phyloP scores from a whole-genome alignment of 2,329 filamentous ascomycete genomes.

The Camptophora hylomeconis region DNA sequence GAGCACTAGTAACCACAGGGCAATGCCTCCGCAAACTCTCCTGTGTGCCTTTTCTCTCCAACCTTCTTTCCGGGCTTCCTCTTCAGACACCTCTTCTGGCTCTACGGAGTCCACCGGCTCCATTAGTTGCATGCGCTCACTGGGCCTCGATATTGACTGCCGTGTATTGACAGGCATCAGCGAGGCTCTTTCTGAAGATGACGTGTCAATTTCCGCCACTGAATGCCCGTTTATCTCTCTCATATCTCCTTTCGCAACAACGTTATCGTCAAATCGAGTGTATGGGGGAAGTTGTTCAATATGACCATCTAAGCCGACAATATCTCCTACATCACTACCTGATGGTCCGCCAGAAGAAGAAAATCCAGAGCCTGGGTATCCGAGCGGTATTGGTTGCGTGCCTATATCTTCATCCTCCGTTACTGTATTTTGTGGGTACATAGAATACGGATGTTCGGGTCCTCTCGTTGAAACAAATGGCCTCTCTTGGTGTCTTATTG shows the following conservation, averaged over 20 bases:
- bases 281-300: slow-evolving; percentile 87
- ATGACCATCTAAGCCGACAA: slow-evolving; percentile 79
- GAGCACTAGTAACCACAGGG: slow-evolving; percentile 37
- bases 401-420: slow-evolving; percentile 37
- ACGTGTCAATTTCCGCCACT: slow-evolving; percentile 4
- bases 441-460: slow-evolving; percentile 71
- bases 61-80: slow-evolving; percentile 24
- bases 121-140: too few relatives aligned
- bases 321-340: slow-evolving; percentile 73
- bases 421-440: slow-evolving; percentile 72
- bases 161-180: too few relatives aligned
- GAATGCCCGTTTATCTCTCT: slow-evolving; percentile 9
- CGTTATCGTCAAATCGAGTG: slow-evolving; percentile 71
- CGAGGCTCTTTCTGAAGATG: too few relatives aligned
- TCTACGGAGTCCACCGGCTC: slow-evolving; percentile 12
- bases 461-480: slow-evolving; percentile 49
- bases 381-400: slow-evolving; percentile 46
- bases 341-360: slow-evolving; percentile 62
- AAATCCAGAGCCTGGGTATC: slow-evolving; percentile 56
- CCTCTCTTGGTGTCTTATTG: slow-evolving; percentile 44
- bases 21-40: slow-evolving; percentile 36
- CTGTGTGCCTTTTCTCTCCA: slow-evolving; percentile 30
- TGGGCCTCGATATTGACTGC: too few relatives aligned
- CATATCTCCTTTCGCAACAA: slow-evolving; percentile 41
- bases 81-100: slow-evolving; percentile 15